These are phyloP conservation scores for Tetrahymena elliotti DNA, from an alignment of 73 alveolate species.

Conservation along the genomic window DNA sequence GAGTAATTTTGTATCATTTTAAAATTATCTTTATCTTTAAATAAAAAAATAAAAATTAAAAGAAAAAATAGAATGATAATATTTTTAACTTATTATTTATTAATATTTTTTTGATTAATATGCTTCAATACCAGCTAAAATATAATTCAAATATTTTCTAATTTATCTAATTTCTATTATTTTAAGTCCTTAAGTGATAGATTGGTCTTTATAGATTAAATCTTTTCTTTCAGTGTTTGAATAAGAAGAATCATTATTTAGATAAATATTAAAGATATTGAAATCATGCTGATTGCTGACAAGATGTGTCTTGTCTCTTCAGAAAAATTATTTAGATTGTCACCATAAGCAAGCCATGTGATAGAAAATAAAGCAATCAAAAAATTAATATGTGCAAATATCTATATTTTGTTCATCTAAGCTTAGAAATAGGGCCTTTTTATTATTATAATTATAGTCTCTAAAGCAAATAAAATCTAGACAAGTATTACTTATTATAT, in stretches of 20 bases:
- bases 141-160: background rate
- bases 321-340: background rate
- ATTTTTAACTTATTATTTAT: too few species aligned
- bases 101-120: too few species aligned
- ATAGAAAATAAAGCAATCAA: background rate
- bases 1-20: too few species aligned
- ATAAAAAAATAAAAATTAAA: too few species aligned
- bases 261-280: background rate
- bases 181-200: background rate
- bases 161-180: background rate
- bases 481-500: background rate
- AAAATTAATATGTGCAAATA: background rate
- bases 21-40: too few species aligned
- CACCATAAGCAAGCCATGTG: background rate
- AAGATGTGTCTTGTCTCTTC: background rate
- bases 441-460: background rate
- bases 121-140: too few species aligned
- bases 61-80: too few species aligned
- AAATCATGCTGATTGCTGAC: background rate
- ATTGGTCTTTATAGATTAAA: background rate
- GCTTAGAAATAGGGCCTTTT: background rate
- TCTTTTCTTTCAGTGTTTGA: background rate
- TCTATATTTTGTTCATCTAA: background rate
- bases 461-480: background rate
- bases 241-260: background rate